Evolutionary conservation across 192 early-diverging fungal genomes (phyloP).

Genomic region (Entophlyctis helioformis): DNA sequence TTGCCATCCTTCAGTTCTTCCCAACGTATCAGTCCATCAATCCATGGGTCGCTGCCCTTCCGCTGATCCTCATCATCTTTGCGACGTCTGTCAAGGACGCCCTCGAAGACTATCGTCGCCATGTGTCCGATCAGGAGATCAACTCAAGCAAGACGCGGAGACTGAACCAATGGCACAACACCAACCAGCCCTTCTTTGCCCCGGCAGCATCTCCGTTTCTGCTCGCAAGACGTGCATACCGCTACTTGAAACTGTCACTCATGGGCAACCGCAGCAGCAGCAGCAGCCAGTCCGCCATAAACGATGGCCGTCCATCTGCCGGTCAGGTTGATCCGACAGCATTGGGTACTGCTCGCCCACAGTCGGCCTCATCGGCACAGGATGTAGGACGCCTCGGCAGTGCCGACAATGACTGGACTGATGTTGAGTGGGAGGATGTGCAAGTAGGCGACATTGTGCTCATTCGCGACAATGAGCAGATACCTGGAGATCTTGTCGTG

Average conservation of each 20-base stretch:
- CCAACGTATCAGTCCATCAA: conserved; percentile 69
- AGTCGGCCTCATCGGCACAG: no score
- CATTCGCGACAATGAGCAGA: conserved; percentile 67
- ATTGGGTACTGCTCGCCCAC: no score
- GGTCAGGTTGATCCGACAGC: not conserved
- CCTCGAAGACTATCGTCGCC: conserved; percentile 84
- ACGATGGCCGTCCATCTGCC: no score
- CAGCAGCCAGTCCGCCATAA: no score
- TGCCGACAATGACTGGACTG: conserved; percentile 32
- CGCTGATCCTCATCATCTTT: conserved; percentile 65
- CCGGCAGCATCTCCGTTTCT: no score
- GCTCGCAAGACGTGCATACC: no score
- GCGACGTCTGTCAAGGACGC: conserved; percentile 82
- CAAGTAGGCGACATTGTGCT: conserved; percentile 82
- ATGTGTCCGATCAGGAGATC: conserved; percentile 68
- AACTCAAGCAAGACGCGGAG: conserved; percentile 30
- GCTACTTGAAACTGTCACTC: no score
- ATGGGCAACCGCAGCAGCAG: no score
- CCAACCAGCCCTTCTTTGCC: not conserved
- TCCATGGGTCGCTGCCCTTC: conserved; percentile 67
- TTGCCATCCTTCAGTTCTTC: conserved; percentile 72
- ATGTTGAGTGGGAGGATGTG: conserved; percentile 70
- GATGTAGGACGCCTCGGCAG: no score
- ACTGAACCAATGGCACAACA: conserved; percentile 1
- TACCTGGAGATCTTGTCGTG: conserved; percentile 88